phyloP scores from a whole-genome alignment of 805 yeast genomes.

The Ogataea corticis region DNA sequence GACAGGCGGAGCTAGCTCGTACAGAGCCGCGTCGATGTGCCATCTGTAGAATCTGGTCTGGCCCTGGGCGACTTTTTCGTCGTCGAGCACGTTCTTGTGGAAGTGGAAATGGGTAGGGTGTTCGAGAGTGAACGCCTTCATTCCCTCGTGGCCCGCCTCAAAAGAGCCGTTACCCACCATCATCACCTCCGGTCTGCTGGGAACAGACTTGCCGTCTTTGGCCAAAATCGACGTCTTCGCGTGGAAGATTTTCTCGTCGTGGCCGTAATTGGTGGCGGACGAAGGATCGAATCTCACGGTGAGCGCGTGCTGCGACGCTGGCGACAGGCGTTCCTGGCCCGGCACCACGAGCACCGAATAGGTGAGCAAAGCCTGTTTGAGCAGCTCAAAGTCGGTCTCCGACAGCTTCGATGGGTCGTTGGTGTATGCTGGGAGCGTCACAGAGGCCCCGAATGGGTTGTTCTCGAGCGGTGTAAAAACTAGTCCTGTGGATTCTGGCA shows the following conservation, averaged over 20 bases:
- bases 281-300: constrained; percentile 81
- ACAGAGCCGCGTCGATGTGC: constrained; percentile 91
- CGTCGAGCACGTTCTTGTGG: constrained; percentile 66
- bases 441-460: constrained; percentile 67
- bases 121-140: constrained; percentile 57
- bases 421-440: constrained; percentile 64
- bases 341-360: constrained; percentile 77
- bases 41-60: constrained; percentile 86
- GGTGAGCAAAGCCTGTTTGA: constrained; percentile 64
- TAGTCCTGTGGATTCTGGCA: constrained; percentile 29
- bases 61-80: constrained; percentile 60
- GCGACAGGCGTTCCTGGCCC: constrained; percentile 63
- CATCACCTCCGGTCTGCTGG: constrained; percentile 85
- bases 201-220: constrained; percentile 79
- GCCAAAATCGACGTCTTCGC: constrained; percentile 66
- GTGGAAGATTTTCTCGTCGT: constrained; percentile 70
- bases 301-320: constrained; percentile 72
- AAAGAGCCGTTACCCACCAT: constrained; percentile 82
- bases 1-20: constrained; percentile 82
- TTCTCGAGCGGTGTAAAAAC: constrained; percentile 47
- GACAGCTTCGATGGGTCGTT: constrained; percentile 71
- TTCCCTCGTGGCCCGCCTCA: constrained; percentile 41
- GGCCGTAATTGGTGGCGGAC: constrained; percentile 72
- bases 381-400: constrained; percentile 61
- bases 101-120: constrained; percentile 85